Evolutionary conservation across 2,329 filamentous ascomycete genomes (phyloP).

Genomic region (Kalmusia sp.): DNA sequence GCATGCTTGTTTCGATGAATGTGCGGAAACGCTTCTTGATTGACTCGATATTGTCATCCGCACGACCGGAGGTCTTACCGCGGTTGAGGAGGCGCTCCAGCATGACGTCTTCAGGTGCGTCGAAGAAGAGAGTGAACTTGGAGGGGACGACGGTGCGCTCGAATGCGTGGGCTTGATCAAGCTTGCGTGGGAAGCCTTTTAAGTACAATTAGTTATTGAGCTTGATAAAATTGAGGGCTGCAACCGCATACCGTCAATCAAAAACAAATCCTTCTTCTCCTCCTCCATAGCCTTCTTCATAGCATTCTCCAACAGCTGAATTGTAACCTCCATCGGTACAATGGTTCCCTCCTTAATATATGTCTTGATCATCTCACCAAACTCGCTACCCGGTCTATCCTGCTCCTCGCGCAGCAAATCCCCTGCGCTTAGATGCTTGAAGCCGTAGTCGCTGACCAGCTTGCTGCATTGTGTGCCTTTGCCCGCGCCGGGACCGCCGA

Average conservation of each 20-base stretch:
- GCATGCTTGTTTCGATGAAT: slow-evolving; percentile 97
- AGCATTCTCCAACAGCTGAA: slow-evolving; percentile 90
- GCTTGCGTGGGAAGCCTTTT: slow-evolving; percentile 87
- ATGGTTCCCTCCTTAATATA: slow-evolving; percentile 96
- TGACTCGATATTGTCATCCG: slow-evolving; percentile 93
- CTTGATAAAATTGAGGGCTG: too few species aligned
- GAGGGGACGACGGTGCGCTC: slow-evolving; percentile 87
- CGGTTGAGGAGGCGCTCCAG: slow-evolving; percentile 81
- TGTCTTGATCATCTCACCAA: slow-evolving; percentile 88
- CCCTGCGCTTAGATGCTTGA: slow-evolving; percentile 91
- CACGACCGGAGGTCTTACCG: slow-evolving; percentile 88
- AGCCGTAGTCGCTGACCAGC: slow-evolving; percentile 85
- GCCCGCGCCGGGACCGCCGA: slow-evolving; percentile 92
- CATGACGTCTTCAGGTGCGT: slow-evolving; percentile 91
- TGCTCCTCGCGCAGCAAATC: slow-evolving; percentile 95
- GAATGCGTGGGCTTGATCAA: slow-evolving; percentile 95
- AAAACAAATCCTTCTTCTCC: slow-evolving; percentile 71
- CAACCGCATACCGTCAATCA: slow-evolving; percentile 64
- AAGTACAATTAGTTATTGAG: neutral
- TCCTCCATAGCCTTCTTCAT: slow-evolving; percentile 75
- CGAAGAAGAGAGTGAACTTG: slow-evolving; percentile 89
- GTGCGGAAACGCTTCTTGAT: slow-evolving; percentile 96
- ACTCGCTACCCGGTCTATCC: slow-evolving; percentile 82
- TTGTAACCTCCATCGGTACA: slow-evolving; percentile 98
- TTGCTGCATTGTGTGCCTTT: slow-evolving; percentile 96